A percentile compares a stretch with the other conserved stretches of the same genome.
These are phyloP conservation scores for Phaeomoniella chlamydospora DNA, from an alignment of 2,329 filamentous ascomycete genomes.

Conservation along the genomic window DNA sequence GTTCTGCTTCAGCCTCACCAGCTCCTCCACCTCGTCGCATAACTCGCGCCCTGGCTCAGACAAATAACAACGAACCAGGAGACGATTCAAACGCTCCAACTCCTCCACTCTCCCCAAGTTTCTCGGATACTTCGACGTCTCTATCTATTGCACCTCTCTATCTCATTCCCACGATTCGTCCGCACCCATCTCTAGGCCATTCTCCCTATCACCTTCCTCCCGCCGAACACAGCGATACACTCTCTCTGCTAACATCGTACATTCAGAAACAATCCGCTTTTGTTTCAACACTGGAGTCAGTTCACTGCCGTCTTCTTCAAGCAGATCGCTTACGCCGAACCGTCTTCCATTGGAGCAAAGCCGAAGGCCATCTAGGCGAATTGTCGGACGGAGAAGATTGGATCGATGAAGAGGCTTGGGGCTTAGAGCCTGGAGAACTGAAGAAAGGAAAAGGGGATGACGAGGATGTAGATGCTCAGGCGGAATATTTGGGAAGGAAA, in stretches of 20 bases:
- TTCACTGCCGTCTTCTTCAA: conserved; percentile 41
- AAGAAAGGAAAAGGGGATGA: conserved; percentile 48
- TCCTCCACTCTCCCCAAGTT: conserved; percentile 12
- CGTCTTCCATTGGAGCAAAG: conserved; percentile 46
- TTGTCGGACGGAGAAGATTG: conserved; percentile 56
- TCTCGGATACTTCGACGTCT: conserved; percentile 16
- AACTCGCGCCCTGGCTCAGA: conserved; percentile 28
- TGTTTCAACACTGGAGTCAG: conserved; percentile 38
- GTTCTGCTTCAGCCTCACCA: conserved; percentile 10
- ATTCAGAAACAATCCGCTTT: conserved; percentile 54
- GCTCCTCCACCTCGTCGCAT: conserved; percentile 28
- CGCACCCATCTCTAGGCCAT: conserved; percentile 21
- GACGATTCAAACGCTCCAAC: conserved; percentile 13
- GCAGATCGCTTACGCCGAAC: conserved; percentile 45
- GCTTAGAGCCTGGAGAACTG: conserved; percentile 35
- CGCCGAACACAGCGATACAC: conserved; percentile 47
- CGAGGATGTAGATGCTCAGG: conserved; percentile 29
- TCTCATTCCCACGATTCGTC: conserved; percentile 27
- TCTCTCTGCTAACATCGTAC: conserved; percentile 44
- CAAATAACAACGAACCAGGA: conserved; percentile 14
- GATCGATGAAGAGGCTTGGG: conserved; percentile 50
- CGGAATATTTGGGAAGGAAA: conserved; percentile 16
- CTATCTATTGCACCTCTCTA: conserved; percentile 39
- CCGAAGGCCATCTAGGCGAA: conserved; percentile 49
- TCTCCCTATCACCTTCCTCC: conserved; percentile 41